Base-by-base conservation (phyloP, 805 yeast species). In the Metschnikowia vanudenii region DNA sequence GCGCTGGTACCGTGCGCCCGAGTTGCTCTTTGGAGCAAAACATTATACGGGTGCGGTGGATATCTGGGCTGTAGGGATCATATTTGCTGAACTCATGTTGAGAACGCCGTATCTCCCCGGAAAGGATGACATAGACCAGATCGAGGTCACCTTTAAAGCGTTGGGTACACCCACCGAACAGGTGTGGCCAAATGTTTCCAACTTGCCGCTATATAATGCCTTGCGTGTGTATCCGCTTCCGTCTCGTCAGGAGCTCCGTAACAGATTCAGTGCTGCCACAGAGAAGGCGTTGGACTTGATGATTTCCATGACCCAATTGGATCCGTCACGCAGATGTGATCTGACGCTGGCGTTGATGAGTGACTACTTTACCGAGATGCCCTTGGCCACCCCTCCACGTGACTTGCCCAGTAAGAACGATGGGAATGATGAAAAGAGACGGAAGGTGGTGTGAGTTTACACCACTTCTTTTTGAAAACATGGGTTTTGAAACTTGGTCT, bases 61-160 rank as follows among this genome's bases (percentile, higher is more conserved):
- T 51, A 65, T 73, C 5, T 73, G 77, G 77, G 66, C 75, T 0
- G 65, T 73, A 34, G 77, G 77, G 3, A 71, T 72, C 17, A 92
- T 94, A 2, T 94, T 94, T 71, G 98, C 98, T 0, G 99, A 94
- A 59, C 69, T 94, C 56, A 89, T 94, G 97, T 73, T 94, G 54
- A 75, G 99, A 60, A 88, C 88, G 3, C 99, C 99, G 1, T 94
- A 94, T 64, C 67, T 95, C 37, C 96, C 99, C 0, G 99, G 98
- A 1, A 82, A 81, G 56, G 89, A 87, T 54, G 99, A 94, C 63
- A 64, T 81, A 2, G 96, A 91, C 60, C 99, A 94, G 63, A 67
- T 91, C 33, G 95, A 86, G 40, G 86, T 90, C n/a, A 94, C 98
- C 0, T 92, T 94, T 63, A 81, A 88, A 59, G 99, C 98, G 0